These are phyloP conservation scores for Diaporthe sp. DNA, from an alignment of 2,329 filamentous ascomycete genomes.

Conservation along the genomic window DNA sequence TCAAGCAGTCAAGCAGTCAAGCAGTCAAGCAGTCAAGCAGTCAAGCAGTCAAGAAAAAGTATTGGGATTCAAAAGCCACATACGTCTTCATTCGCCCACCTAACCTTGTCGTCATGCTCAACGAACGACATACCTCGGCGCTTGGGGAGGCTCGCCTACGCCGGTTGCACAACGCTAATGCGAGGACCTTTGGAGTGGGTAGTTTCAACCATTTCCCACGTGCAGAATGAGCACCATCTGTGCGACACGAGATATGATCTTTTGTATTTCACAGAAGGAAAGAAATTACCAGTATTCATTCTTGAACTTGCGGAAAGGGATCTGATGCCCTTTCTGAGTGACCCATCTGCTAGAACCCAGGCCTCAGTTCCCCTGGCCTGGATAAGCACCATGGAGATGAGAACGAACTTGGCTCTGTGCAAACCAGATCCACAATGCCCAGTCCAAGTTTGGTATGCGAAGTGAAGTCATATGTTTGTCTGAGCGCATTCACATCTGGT, in stretches of 20 bases:
- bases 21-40: neutral
- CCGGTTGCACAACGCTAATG: slow-evolving; percentile 8
- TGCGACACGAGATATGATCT: neutral
- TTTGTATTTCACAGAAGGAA: neutral
- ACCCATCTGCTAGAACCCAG: too few species aligned
- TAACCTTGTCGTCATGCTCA: neutral
- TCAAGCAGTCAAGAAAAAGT: neutral
- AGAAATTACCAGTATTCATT: neutral
- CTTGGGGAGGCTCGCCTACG: neutral
- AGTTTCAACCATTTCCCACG: neutral
- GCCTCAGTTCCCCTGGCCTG: neutral
- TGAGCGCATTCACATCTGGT: neutral
- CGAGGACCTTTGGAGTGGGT: neutral
- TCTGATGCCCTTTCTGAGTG: neutral
- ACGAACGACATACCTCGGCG: neutral
- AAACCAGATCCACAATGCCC: neutral
- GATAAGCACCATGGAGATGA: neutral
- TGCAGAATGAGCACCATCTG: neutral
- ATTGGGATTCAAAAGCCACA: neutral
- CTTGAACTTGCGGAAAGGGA: too few species aligned
- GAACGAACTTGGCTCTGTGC: neutral
- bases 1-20: neutral
- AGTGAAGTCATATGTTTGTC: neutral
- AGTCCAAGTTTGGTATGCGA: neutral
- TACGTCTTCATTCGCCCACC: neutral